Percentiles rank a stretch among this genome's conserved stretches.
Evolutionary conservation across 1,284 basidiomycete genomes (phyloP).

Genomic region (Anthracocystis walkeri): DNA sequence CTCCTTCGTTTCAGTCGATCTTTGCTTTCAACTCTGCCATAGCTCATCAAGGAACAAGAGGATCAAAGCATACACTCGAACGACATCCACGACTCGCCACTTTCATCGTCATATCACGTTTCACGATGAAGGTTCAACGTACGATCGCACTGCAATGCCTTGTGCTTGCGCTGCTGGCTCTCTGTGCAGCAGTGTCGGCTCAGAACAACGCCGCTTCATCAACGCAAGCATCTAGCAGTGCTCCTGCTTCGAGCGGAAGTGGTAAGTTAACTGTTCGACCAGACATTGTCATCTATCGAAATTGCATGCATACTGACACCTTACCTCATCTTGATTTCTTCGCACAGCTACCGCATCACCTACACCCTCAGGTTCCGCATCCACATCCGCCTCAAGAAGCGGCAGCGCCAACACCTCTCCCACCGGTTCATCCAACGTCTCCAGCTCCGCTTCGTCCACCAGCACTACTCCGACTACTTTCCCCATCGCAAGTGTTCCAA

Average conservation of each 20-base stretch:
- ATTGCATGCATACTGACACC: not conserved
- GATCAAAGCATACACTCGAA: not conserved
- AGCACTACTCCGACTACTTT: conserved; percentile 47
- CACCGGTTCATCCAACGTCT: conserved; percentile 17
- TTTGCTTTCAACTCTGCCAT: not conserved
- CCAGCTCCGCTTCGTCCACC: conserved; percentile 25
- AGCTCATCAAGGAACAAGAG: not conserved
- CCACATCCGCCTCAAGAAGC: conserved; percentile 17
- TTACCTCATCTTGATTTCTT: not conserved
- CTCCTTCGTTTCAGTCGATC: not conserved
- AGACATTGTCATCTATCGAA: not conserved
- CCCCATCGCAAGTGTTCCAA: conserved; percentile 43
- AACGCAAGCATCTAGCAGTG: conserved; percentile 24
- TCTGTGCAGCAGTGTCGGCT: conserved; percentile 34
- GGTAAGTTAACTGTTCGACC: conserved; percentile 18
- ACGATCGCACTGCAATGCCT: conserved; percentile 27
- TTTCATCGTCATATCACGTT: not conserved
- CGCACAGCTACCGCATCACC: conserved; percentile 18
- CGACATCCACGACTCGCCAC: not conserved
- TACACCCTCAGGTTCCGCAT: conserved; percentile 23
- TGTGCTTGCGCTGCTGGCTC: conserved; percentile 27
- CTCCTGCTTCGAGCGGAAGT: conserved; percentile 21
- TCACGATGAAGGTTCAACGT: conserved; percentile 23
- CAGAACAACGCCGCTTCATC: conserved; percentile 31
- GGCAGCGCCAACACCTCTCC: conserved; percentile 10